Evolutionary conservation across 2,329 filamentous ascomycete genomes (phyloP), one percentile per base, ranked within the genome.

Genomic region (Penicillium concentricum): DNA sequence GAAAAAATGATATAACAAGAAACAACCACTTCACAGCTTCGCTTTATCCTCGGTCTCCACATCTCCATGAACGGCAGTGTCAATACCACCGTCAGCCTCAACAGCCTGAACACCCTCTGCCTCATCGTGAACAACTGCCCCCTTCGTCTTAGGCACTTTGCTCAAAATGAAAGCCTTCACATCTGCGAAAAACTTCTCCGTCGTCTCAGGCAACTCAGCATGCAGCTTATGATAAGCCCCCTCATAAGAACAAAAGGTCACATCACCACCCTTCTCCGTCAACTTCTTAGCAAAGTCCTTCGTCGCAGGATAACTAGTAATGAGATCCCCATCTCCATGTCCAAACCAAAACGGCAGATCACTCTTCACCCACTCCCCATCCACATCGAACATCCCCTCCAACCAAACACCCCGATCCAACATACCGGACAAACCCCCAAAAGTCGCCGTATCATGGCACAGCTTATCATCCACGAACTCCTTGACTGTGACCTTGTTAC

Each of bases 361-460:
- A n/a, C 60, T 51, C 46, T 59, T 63, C 78, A 64, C 59, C 54
- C 54, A 56, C 70, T 43, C 64, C 54, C 41, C 61, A 61, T 32
- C 48, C 44, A 63, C 60, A 32, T 37, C 38, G 24, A 54, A 75
- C 30, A 85, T 74, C 49, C 77, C 80, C 3, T 84, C 76, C 59
- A 96, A 75, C 51, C 79, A 80, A 5, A 76, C 76, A 1, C 87
- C 87, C 26, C 92, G 84, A 71, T 95, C 90, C 61, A 97, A 76
- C 82, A 96, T 82, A 0, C 84, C 87, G 0, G 88, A 83, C 34
- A 96, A 72, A 0, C 90, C 90, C 72, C 92, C 87, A n/a, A 96
- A 80, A 7, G 92, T 96, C 35, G 91, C 92, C 2, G 86, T 93
- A 72, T 93, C 83, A 75, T 96, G 92, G 73, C 87, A 86, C 51